phyloP scores from a whole-genome alignment of 257 asterid species.

The Solanum sejunctum region DNA sequence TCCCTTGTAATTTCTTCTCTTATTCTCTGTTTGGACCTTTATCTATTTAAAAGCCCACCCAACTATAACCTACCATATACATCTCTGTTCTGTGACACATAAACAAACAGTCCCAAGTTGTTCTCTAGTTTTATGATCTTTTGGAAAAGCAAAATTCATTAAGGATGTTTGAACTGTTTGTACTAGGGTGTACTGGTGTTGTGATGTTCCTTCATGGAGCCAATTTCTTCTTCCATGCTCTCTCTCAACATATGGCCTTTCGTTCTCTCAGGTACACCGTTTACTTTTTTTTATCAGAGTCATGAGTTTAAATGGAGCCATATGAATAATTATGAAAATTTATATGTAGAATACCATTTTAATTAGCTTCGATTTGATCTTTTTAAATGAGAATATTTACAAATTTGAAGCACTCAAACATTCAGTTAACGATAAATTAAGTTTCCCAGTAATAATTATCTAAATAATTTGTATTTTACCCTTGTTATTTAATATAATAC shows the following conservation, averaged over 20 bases:
- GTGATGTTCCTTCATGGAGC: conserved; percentile 63
- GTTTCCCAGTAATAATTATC: not conserved
- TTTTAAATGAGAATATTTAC: not conserved
- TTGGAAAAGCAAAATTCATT: not conserved
- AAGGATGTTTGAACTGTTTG: conserved; percentile 40
- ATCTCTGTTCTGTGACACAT: not conserved
- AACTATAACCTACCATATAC: not conserved
- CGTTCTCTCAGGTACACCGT: conserved; percentile 38
- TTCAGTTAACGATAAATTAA: not conserved
- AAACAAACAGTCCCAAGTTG: not conserved
- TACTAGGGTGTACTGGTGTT: conserved; percentile 58
- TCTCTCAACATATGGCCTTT: conserved; percentile 25
- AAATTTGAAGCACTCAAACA: not conserved
- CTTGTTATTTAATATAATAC: too few species aligned
- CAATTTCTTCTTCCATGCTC: conserved; percentile 46
- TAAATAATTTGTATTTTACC: too few species aligned
- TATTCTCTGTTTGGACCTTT: not conserved
- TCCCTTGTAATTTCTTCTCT: not conserved
- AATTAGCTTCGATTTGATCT: not conserved
- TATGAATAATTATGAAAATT: not conserved
- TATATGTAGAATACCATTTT: not conserved
- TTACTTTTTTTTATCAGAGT: not conserved
- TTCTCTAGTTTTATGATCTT: too few species aligned
- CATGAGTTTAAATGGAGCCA: not conserved
- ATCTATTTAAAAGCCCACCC: not conserved